Evolutionary conservation across 2,329 filamentous ascomycete species (phyloP).

Genomic region (Chaetomiaceae sp.): DNA sequence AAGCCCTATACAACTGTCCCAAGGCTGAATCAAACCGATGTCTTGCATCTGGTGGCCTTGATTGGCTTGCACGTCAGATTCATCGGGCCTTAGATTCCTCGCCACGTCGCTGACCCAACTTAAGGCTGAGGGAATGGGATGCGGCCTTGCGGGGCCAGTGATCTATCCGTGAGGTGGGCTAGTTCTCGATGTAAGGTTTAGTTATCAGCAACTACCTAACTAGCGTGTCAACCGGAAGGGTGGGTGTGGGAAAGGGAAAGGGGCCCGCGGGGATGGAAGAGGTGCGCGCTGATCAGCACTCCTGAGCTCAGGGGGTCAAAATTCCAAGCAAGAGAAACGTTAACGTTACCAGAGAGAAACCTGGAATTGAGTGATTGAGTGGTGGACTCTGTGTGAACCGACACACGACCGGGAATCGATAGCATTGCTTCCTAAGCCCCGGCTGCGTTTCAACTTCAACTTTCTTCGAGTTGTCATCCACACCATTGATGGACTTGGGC

Average conservation of each 20-base stretch:
- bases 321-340: not conserved
- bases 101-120: conserved; percentile 23
- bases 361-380: not conserved
- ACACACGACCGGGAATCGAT: not conserved
- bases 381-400: too few relatives aligned
- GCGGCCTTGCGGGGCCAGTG: conserved; percentile 5
- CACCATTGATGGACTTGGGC: too few relatives aligned
- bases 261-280: not conserved
- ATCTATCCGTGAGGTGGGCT: conserved; percentile 15
- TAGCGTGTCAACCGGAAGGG: too few relatives aligned
- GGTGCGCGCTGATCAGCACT: not conserved
- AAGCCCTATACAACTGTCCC: conserved; percentile 6
- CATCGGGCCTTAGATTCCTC: conserved; percentile 17
- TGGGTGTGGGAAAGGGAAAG: too few relatives aligned
- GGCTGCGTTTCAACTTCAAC: not conserved
- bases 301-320: not conserved
- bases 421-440: not conserved
- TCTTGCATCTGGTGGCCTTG: conserved; percentile 8
- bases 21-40: conserved; percentile 2
- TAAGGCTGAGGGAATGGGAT: too few relatives aligned
- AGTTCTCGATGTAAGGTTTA: not conserved
- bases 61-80: conserved; percentile 15
- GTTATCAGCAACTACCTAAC: not conserved
- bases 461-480: too few relatives aligned
- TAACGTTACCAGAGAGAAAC: too few relatives aligned